Evolutionary conservation across 495 filamentous ascomycete species (phyloP).

Genomic region (Parachaetomium inaequale): DNA sequence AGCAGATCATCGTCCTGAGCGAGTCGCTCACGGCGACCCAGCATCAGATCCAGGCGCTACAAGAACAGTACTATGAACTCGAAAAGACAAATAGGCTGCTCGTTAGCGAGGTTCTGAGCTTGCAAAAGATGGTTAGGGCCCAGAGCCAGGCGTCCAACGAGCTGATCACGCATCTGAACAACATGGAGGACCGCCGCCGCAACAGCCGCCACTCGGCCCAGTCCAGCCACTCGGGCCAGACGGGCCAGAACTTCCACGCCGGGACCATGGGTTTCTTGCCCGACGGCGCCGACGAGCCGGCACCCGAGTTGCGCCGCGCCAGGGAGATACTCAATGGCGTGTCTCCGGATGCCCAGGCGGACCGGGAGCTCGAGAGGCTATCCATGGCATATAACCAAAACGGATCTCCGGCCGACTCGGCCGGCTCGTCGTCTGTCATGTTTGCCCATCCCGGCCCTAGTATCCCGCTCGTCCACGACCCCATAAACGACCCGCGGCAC

Average conservation of each 20-base stretch:
- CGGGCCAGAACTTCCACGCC: slow-evolving; percentile 31
- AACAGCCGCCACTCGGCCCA: slow-evolving; percentile 43
- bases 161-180: slow-evolving; percentile 49
- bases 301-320: slow-evolving; percentile 83
- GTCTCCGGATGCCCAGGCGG: slow-evolving; percentile 73
- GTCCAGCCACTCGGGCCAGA: slow-evolving; percentile 38
- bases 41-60: slow-evolving; percentile 82
- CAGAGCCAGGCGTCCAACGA: slow-evolving; percentile 53
- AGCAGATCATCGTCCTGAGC: slow-evolving; percentile 88
- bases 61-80: slow-evolving; percentile 80
- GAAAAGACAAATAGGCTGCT: slow-evolving; percentile 81
- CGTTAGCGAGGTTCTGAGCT: slow-evolving; percentile 76
- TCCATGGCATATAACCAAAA: slow-evolving; percentile 64
- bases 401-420: slow-evolving; percentile 47
- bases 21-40: slow-evolving; percentile 85
- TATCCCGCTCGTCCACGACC: slow-evolving; percentile 43
- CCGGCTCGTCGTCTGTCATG: slow-evolving; percentile 44
- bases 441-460: slow-evolving; percentile 38
- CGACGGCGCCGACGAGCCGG: slow-evolving; percentile 60
- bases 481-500: slow-evolving; percentile 66
- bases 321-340: slow-evolving; percentile 80
- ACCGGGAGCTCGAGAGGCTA: slow-evolving; percentile 73
- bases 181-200: slow-evolving; percentile 43
- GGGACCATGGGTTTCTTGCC: slow-evolving; percentile 36
- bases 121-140: slow-evolving; percentile 87